Conservation (phyloP, 495 filamentous ascomycete genomes). For the Annulohypoxylon nitens region DNA sequence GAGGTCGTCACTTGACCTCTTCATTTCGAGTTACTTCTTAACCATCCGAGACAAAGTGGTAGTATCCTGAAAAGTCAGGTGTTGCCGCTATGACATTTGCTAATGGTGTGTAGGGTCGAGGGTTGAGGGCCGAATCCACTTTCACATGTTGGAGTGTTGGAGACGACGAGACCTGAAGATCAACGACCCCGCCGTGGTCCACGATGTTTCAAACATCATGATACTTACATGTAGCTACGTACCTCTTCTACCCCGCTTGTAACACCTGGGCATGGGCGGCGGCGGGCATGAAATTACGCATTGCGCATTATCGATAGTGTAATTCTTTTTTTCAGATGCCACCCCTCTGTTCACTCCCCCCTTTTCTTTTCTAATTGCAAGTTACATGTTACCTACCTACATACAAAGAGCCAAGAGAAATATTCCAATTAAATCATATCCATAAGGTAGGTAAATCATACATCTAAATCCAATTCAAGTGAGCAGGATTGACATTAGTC, state of each 20-base stretch:
- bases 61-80: constrained; percentile 40
- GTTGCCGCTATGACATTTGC: constrained; percentile 19
- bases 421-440: constrained; percentile 14
- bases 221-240: constrained; percentile 1
- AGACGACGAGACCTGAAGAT: constrained; percentile 17
- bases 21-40: constrained; percentile 6
- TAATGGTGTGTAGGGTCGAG: constrained; percentile 14
- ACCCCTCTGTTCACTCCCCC: constrained; percentile 4
- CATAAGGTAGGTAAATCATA: not conserved
- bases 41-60: constrained; percentile 37
- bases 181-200: constrained; percentile 29
- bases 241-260: constrained; percentile 32
- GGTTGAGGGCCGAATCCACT: constrained; percentile 27
- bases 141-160: constrained; percentile 27
- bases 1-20: constrained; percentile 44
- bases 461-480: constrained; percentile 3
- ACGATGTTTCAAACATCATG: constrained; percentile 19
- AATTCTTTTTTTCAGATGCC: not conserved
- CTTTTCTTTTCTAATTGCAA: constrained; percentile 7
- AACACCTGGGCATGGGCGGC: not conserved
- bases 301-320: constrained; percentile 41
- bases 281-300: constrained; percentile 2
- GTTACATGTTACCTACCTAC: no score
- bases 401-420: not conserved
- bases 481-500: not conserved